Percentiles rank a stretch among this genome's conserved stretches.
Conservation (phyloP, 2,329 filamentous ascomycete species). For the Aureobasidium sp. region DNA sequence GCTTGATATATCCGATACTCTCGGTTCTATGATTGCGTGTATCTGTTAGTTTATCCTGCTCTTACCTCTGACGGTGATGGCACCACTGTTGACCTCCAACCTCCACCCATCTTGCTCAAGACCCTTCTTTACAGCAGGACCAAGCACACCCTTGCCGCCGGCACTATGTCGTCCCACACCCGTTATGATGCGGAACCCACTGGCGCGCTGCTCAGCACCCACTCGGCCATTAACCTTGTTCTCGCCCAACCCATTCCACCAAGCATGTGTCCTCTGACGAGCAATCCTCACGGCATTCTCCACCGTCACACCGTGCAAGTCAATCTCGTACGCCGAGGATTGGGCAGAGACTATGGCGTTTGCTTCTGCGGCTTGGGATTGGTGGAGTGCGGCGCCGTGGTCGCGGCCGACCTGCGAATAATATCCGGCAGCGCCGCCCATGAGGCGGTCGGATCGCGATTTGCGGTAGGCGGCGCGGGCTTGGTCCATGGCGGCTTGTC, state of each 20-base stretch:
- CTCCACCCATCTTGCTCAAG: constrained; percentile 77
- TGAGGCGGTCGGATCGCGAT: constrained; percentile 62
- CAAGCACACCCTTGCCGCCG: constrained; percentile 65
- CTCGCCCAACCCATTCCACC: constrained; percentile 72
- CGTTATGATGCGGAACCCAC: constrained; percentile 67
- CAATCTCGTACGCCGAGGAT: constrained; percentile 52
- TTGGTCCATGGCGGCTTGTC: constrained; percentile 47
- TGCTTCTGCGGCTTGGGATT: constrained; percentile 57
- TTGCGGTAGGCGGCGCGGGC: constrained; percentile 51
- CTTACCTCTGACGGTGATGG: constrained; percentile 58
- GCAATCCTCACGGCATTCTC: constrained; percentile 74
- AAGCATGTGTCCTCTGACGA: constrained; percentile 54
- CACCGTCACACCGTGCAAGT: constrained; percentile 79
- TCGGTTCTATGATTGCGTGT: neutral
- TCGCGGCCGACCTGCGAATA: constrained; percentile 66
- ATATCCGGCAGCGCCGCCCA: constrained; percentile 66
- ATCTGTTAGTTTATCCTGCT: neutral
- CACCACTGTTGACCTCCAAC: constrained; percentile 62
- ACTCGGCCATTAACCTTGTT: constrained; percentile 42
- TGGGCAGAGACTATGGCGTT: constrained; percentile 61
- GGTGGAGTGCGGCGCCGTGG: constrained; percentile 49
- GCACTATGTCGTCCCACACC: constrained; percentile 72
- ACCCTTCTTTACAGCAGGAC: constrained; percentile 69
- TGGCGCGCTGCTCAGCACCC: constrained; percentile 37
- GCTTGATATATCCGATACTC: neutral